Evolutionary conservation across 768 basidiomycete species (phyloP).

Genomic region (Zangia roseola): DNA sequence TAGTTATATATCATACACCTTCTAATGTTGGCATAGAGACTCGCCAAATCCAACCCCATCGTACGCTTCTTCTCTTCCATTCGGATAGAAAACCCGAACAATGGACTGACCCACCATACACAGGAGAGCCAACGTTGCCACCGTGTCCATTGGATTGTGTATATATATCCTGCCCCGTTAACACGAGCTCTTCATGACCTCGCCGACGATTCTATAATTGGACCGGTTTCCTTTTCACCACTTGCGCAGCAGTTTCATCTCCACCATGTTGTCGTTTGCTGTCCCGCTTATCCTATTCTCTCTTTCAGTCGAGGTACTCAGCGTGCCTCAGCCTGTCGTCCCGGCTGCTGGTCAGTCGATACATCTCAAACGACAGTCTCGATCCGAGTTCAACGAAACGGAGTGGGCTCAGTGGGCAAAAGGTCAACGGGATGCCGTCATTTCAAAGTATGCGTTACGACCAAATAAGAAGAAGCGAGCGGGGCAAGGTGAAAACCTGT

Average conservation of each 20-base stretch:
- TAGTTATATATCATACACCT: no score
- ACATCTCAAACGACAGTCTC: constrained; percentile 15
- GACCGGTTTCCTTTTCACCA: not conserved
- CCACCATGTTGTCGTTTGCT: constrained; percentile 8
- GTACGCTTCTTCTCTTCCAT: no score
- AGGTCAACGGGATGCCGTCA: constrained; percentile 41
- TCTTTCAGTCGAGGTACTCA: constrained; percentile 11
- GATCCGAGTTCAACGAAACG: constrained; percentile 11
- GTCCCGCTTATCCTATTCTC: constrained; percentile 9
- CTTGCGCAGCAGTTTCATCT: constrained; percentile 3
- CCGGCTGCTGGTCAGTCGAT: constrained; percentile 23
- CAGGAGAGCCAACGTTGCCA: no score
- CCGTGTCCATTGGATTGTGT: not conserved
- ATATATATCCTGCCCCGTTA: constrained; percentile 6
- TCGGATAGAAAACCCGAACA: no score
- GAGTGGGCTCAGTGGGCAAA: constrained; percentile 41
- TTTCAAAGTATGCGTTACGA: constrained; percentile 46
- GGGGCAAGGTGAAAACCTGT: constrained; percentile 48
- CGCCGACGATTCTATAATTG: constrained; percentile 6
- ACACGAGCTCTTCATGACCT: constrained; percentile 12
- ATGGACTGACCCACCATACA: no score
- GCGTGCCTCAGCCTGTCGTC: constrained; percentile 4
- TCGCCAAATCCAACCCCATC: no score
- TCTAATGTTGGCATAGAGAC: no score
- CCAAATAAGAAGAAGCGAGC: constrained; percentile 37